Conservation (phyloP, 257 asterid genomes). For the Vinca minor region DNA sequence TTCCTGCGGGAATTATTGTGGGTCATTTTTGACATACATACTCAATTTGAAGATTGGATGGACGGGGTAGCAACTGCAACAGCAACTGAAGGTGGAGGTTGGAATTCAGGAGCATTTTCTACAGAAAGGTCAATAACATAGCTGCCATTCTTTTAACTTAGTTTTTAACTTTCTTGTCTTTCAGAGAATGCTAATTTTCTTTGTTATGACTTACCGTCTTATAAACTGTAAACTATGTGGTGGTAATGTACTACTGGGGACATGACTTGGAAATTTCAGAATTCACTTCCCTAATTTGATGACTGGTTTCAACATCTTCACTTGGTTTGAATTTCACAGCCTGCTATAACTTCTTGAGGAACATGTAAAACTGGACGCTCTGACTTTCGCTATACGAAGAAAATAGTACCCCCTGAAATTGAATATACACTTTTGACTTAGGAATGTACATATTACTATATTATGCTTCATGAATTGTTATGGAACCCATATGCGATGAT, state of each 20-base stretch:
- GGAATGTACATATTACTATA: background rate
- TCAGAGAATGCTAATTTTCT: background rate
- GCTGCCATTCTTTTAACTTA: conserved; percentile 9
- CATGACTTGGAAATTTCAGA: background rate
- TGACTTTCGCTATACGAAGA: background rate
- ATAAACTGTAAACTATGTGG: background rate
- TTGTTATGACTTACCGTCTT: background rate
- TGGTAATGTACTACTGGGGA: background rate
- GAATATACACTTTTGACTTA: background rate
- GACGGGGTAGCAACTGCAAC: conserved; percentile 37
- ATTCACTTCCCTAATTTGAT: background rate
- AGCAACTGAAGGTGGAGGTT: conserved; percentile 36
- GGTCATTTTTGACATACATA: conserved; percentile 14
- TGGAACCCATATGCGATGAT: background rate
- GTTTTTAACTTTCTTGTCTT: conserved; percentile 2
- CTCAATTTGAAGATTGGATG: conserved; percentile 50
- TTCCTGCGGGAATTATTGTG: background rate
- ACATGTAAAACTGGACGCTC: background rate
- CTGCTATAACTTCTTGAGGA: background rate
- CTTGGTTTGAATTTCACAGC: background rate
- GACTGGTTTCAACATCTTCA: background rate
- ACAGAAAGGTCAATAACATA: conserved; percentile 38
- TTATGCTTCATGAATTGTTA: background rate
- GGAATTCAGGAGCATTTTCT: conserved; percentile 49
- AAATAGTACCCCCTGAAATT: background rate